These are phyloP conservation scores for Friedmanniomyces simplex DNA, from an alignment of 495 filamentous ascomycete species.

Conservation along the genomic window DNA sequence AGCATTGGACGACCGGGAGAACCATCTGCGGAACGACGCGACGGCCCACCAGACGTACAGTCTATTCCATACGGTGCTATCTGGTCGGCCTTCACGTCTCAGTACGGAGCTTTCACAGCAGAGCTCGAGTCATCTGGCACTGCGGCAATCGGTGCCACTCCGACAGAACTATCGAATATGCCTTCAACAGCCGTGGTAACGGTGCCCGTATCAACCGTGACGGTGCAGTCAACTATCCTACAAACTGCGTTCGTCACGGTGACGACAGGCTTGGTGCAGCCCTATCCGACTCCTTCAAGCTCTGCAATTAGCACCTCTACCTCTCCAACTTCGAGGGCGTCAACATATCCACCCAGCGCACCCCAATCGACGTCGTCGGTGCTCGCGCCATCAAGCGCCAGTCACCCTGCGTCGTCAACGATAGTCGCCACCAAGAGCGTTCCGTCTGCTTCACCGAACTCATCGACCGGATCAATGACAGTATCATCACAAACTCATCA, in stretches of 20 bases:
- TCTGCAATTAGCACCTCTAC: background rate
- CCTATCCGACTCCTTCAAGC: background rate
- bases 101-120: background rate
- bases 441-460: background rate
- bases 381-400: background rate
- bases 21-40: background rate
- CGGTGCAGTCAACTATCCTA: conserved; percentile 2
- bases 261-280: background rate
- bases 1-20: background rate
- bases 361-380: background rate
- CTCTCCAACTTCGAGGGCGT: background rate
- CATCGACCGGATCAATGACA: background rate
- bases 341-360: background rate
- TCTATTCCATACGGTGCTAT: background rate
- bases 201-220: conserved; percentile 1
- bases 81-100: conserved; percentile 9
- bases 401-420: background rate
- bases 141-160: background rate
- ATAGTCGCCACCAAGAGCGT: background rate
- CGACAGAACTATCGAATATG: background rate
- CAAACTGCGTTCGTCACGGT: conserved; percentile 4
- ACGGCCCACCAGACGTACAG: background rate
- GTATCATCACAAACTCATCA: background rate
- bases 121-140: background rate
- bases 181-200: background rate